Percentiles rank a stretch among this genome's conserved stretches.
phyloP scores from a whole-genome alignment of 148 eudicot species.

The Cornus suecica region DNA sequence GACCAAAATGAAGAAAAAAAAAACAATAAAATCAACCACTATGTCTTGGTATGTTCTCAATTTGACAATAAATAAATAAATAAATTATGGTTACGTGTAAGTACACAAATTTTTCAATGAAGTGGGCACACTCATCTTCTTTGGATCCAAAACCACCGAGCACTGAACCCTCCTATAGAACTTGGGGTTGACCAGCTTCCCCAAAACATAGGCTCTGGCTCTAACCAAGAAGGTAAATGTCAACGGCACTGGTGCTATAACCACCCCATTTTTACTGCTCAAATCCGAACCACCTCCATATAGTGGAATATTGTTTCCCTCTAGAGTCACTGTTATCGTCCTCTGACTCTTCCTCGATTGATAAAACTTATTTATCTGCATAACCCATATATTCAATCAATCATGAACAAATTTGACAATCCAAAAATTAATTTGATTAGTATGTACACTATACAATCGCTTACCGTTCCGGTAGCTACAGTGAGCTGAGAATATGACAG shows the following conservation, averaged over 20 bases:
- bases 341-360: constrained; percentile 63
- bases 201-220: constrained; percentile 75
- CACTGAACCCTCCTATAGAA: constrained; percentile 55
- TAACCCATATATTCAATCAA: not conserved
- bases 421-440: too few species aligned
- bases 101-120: constrained; percentile 57
- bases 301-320: constrained; percentile 52
- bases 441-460: constrained; percentile 7
- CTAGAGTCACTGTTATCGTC: constrained; percentile 36
- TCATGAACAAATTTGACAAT: too few species aligned
- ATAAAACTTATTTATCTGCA: constrained; percentile 62
- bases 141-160: constrained; percentile 51
- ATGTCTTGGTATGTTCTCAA: not conserved
- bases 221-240: constrained; percentile 51
- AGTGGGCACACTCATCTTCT: constrained; percentile 50
- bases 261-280: constrained; percentile 40
- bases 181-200: constrained; percentile 76
- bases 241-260: constrained; percentile 47
- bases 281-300: constrained; percentile 64
- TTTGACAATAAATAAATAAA: not conserved
- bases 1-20: too few species aligned
- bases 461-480: constrained; percentile 69
- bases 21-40: not conserved
- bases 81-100: not conserved
- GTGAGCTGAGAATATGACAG: constrained; percentile 45